phyloP scores from a whole-genome alignment of 371 early-diverging fungal genomes.

The Rhizopus stolonifer region DNA sequence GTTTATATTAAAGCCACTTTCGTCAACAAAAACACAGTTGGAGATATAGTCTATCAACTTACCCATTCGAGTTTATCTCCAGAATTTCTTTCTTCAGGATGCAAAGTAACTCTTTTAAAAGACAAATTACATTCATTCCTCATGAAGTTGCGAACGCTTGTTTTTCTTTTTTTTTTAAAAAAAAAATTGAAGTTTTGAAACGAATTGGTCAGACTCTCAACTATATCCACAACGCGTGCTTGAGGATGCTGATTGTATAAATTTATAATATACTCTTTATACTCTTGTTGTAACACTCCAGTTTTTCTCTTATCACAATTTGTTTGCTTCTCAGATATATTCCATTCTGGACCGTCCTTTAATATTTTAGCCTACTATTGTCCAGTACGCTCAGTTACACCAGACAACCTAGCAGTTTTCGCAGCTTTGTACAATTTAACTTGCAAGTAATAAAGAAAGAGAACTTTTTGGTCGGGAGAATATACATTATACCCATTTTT shows the following conservation, averaged over 20 bases:
- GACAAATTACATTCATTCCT: no score
- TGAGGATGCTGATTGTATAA: conserved; percentile 3
- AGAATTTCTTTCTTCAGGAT: conserved; percentile 4
- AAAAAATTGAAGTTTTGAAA: conserved; percentile 4
- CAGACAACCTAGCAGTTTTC: conserved; percentile 7
- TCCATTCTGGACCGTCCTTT: conserved; percentile 8
- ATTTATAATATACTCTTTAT: conserved; percentile 14
- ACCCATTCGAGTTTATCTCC: not conserved
- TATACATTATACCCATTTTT: conserved; percentile 1
- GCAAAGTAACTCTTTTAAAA: not conserved
- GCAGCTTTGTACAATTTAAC: conserved; percentile 10
- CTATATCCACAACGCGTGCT: conserved; percentile 1
- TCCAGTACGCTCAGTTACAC: conserved; percentile 12
- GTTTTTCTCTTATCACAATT: conserved; percentile 7
- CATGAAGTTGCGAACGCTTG: no score
- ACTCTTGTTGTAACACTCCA: conserved; percentile 8
- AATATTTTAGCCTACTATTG: conserved; percentile 10
- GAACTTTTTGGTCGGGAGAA: conserved; percentile 7
- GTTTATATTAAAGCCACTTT: not conserved
- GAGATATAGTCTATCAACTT: not conserved
- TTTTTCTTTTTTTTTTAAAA: conserved; percentile 5
- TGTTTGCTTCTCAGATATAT: conserved; percentile 9
- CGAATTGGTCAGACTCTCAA: conserved; percentile 2
- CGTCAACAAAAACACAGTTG: conserved; percentile 14
- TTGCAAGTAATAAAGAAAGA: conserved; percentile 13